Evolutionary conservation across 495 filamentous ascomycete species (phyloP), one percentile per base, ranked within the genome.

Genomic region (Ascobolus immersus): DNA sequence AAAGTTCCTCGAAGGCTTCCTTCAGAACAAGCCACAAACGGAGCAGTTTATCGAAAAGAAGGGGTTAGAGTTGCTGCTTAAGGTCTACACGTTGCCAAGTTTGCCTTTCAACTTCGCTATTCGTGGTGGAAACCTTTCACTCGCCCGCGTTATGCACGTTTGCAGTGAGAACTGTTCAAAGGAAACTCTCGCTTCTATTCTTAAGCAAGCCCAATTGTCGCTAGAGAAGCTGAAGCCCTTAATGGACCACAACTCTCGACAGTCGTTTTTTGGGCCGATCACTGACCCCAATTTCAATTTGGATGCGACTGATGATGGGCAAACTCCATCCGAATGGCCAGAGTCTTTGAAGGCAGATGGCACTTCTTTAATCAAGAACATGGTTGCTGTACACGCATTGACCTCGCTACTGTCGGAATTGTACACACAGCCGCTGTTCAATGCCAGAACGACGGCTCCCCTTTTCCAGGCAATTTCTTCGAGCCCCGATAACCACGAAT

Each of bases 121-220:
- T 17, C 64, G 65, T 5, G 52, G 57, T 32, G 68, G 71, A 5
- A 68, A 61, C 32, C 64, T 69, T 21, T 66, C 71, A 34, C 56
- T 91, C 19, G 61, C 65, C 5, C 65, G 65, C 11, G 70, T 86
- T n/a, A 55, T 90, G 11, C 69, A 82, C 38, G 61, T 71, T 40
- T 61, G 90, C 36, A 67, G 80, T 21, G 89, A 94, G 47, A 67
- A 68, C 11, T 81, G 76, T 44, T 73, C 84, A 13, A 69, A 86
- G 46, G 55, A 84, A 6, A 70, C 79, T 2, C 55, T 94, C 9
- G 79, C 80, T 0, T 77, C 78, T 6, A 52, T 93, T 17, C 52
- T 93, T 15, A 64, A 68, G 37, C 67, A 78, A 28, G 64, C 73
- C 6, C 75, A 89, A 41, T 52, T 50, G 18, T 66, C 71, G 14